Evolutionary conservation across 257 asterid genomes (phyloP).

Genomic region (Solanum pimpinellifolium): DNA sequence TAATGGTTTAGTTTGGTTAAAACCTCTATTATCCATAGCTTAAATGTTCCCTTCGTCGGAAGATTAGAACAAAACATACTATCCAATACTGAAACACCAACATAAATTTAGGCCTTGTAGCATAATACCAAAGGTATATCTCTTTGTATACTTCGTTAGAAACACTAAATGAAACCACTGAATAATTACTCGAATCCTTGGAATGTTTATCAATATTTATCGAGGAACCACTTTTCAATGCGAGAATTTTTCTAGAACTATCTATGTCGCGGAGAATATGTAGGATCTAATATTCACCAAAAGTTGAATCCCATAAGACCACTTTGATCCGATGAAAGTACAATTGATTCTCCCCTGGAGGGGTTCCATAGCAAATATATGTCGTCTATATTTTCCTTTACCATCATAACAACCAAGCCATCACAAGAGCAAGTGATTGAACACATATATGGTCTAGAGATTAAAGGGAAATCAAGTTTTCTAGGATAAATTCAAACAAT

Average conservation of each 20-base stretch:
- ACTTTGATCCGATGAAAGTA: neutral
- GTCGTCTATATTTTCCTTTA: neutral
- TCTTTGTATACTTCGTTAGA: neutral
- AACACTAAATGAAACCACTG: neutral
- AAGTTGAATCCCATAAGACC: neutral
- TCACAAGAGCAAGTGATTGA: neutral
- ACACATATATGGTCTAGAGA: neutral
- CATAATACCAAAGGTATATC: neutral
- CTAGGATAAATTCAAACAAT: neutral
- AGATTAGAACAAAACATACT: neutral
- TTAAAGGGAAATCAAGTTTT: neutral
- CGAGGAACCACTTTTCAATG: neutral
- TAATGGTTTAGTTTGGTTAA: too few species aligned
- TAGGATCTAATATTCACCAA: neutral
- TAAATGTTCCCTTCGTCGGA: neutral
- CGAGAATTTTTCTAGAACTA: neutral
- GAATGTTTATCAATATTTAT: too few species aligned
- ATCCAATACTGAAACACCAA: neutral
- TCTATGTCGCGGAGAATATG: neutral
- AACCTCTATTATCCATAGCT: neutral
- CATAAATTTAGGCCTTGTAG: neutral
- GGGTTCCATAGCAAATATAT: neutral
- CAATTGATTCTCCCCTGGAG: neutral
- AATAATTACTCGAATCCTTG: neutral
- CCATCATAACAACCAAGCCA: neutral